Percentiles rank a stretch among this genome's conserved stretches.
phyloP scores from a whole-genome alignment of 2,329 filamentous ascomycete genomes.

The Teratosphaeriaceae sp. region DNA sequence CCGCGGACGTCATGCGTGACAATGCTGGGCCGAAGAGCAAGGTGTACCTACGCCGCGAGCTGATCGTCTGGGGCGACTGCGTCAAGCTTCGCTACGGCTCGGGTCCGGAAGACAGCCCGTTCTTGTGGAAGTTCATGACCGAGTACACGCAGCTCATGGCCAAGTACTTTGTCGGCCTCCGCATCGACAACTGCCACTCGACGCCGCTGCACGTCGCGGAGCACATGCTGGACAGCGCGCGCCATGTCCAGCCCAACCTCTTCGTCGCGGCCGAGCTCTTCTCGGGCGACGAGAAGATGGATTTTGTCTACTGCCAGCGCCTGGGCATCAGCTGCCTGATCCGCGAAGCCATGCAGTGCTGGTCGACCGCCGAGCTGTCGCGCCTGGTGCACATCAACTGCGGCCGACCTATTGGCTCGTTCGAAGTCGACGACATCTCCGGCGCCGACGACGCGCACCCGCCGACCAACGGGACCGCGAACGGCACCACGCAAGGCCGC shows the following conservation, averaged over 20 bases:
- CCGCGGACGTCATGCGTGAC: conserved; percentile 86
- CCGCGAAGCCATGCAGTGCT: conserved; percentile 96
- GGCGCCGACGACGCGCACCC: conserved; percentile 50
- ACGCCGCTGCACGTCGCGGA: conserved; percentile 92
- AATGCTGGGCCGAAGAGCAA: conserved; percentile 84
- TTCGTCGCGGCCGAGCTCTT: conserved; percentile 95
- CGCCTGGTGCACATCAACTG: conserved; percentile 89
- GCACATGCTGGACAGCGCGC: conserved; percentile 90
- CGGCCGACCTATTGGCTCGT: conserved; percentile 91
- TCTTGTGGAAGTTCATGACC: conserved; percentile 93
- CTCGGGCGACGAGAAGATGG: conserved; percentile 89
- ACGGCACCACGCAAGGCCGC: conserved; percentile 33
- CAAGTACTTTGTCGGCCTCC: conserved; percentile 89
- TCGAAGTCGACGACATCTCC: conserved; percentile 83
- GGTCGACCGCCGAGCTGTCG: conserved; percentile 90
- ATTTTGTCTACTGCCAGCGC: conserved; percentile 91
- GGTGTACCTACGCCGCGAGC: conserved; percentile 91
- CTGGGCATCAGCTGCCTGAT: conserved; percentile 88
- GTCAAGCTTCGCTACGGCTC: conserved; percentile 91
- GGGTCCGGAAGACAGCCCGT: conserved; percentile 77
- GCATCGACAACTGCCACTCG: conserved; percentile 97
- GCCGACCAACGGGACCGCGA: conserved; percentile 25
- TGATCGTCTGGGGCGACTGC: conserved; percentile 98
- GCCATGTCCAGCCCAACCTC: conserved; percentile 75
- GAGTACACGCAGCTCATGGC: conserved; percentile 87